Evolutionary conservation across 768 basidiomycete genomes (phyloP), one percentile per base, ranked within the genome.

Genomic region (Floccularia luteovirens): DNA sequence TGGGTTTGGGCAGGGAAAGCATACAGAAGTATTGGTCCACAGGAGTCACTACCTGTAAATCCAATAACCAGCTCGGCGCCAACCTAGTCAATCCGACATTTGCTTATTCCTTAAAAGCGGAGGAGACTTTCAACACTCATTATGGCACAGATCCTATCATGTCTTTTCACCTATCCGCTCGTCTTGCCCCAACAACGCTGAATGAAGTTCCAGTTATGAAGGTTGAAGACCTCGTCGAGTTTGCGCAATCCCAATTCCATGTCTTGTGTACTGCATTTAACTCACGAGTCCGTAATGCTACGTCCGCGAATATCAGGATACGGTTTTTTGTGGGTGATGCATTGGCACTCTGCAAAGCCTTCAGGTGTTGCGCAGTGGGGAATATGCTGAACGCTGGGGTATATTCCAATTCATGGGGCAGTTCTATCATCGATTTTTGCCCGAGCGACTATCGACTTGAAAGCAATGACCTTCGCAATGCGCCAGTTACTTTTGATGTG

Each of bases 61-160:
- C 43, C 1, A 44, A 41, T 3, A 38, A 53, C 2, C 37, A 43
- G 20, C 32, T 47, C 3, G 36, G 45, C 4, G 56, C 61, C 1
- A 63, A 48, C 3, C 42, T 60, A 20, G 38, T 66, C 23, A 76
- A 76, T 44, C 73, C 73, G 2, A 69, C 68, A 0, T 74, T 73
- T 36, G 58, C 61, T 0, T 70, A 67, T 46, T 65, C 65, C 2
- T 14, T 28, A 8, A 48, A 55, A 5, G 52, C 48, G 12, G 70
- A 70, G 6, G 50, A 56, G 41, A 59, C 50, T 2, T 72, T 61
- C 43, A 49, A 56, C 13, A 57, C 70, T 1, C 69, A 74, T 39
- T 67, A 72, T 43, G 69, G 63, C 5, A 64, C 65, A 1, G 61
- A 70, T 42, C 73, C 69, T 4, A 43, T 69, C 3, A 16, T 52